These are phyloP conservation scores for Lichtheimia corymbifera DNA, from an alignment of 371 early-diverging fungal species.

Conservation along the genomic window DNA sequence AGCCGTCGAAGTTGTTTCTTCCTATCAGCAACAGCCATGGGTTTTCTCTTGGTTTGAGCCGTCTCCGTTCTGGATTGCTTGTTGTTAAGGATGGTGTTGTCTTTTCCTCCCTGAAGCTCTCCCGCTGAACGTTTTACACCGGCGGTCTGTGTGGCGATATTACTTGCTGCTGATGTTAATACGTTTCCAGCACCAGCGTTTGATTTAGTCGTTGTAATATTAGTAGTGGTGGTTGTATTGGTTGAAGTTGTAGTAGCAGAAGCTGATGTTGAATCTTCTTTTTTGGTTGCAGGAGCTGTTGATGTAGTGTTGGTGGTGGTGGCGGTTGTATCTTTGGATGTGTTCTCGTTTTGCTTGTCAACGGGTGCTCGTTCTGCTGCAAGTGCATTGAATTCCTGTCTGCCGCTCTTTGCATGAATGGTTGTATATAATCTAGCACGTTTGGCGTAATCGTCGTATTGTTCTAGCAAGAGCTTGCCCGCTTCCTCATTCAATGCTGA, in stretches of 20 bases:
- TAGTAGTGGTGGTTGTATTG: neutral
- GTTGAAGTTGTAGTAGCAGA: neutral
- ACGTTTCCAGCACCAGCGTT: conserved; percentile 6
- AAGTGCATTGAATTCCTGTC: conserved; percentile 25
- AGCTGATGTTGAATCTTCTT: neutral
- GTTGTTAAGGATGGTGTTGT: conserved; percentile 3
- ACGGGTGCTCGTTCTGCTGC: conserved; percentile 8
- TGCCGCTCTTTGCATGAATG: conserved; percentile 69
- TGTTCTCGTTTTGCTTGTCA: conserved; percentile 5
- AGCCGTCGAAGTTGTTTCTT: conserved; percentile 25
- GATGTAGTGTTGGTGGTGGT: neutral
- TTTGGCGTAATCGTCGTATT: conserved; percentile 79
- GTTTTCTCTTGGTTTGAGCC: conserved; percentile 9
- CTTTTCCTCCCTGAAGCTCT: conserved; percentile 11
- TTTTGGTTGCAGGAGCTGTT: neutral
- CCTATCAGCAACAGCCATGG: conserved; percentile 18
- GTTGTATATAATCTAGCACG: conserved; percentile 75
- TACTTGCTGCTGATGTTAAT: conserved; percentile 18
- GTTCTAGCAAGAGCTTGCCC: conserved; percentile 82
- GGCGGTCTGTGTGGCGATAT: conserved; percentile 2
- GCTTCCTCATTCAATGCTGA: conserved; percentile 94
- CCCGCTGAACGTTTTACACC: conserved; percentile 6
- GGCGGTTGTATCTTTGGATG: neutral
- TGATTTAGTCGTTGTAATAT: neutral
- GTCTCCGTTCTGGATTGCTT: conserved; percentile 10